Evolutionary conservation across 129 eudicot species (phyloP).

Genomic region (sunflower (Helianthus annuus)): DNA sequence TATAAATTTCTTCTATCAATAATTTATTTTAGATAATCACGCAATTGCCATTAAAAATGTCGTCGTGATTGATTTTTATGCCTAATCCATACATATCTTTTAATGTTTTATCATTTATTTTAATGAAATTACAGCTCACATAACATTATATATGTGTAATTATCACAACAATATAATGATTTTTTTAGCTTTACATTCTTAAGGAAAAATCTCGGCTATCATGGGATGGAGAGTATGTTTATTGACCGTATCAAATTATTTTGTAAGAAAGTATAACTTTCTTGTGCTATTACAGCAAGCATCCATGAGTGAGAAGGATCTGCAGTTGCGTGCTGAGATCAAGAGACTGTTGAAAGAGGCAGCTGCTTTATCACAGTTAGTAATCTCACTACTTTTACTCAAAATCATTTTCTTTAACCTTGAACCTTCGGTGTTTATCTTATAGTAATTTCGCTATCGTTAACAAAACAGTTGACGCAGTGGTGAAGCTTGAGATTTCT

Average conservation of each 20-base stretch:
- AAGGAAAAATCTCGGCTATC: background rate
- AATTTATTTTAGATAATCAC: constrained; percentile 14
- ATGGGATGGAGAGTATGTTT: background rate
- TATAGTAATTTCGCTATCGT: background rate
- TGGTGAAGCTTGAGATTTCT: too few species aligned
- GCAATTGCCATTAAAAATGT: background rate
- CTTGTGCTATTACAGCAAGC: constrained; percentile 45
- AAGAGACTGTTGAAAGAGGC: constrained; percentile 73
- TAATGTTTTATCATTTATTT: background rate
- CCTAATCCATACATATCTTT: background rate
- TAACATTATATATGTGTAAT: background rate
- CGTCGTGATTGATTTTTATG: background rate
- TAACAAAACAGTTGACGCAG: background rate
- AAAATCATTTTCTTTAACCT: background rate
- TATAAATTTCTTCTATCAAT: background rate
- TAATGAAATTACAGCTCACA: background rate
- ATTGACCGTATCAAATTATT: background rate
- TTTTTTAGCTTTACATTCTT: background rate
- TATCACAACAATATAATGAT: background rate
- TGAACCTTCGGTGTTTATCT: background rate
- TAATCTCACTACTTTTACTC: constrained; percentile 1
- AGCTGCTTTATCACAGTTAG: constrained; percentile 64
- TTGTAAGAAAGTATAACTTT: background rate
- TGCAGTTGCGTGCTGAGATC: constrained; percentile 58
- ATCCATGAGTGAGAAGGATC: constrained; percentile 40